Base-by-base conservation (phyloP, 495 filamentous ascomycete species). In the Filosporella fistucella region DNA sequence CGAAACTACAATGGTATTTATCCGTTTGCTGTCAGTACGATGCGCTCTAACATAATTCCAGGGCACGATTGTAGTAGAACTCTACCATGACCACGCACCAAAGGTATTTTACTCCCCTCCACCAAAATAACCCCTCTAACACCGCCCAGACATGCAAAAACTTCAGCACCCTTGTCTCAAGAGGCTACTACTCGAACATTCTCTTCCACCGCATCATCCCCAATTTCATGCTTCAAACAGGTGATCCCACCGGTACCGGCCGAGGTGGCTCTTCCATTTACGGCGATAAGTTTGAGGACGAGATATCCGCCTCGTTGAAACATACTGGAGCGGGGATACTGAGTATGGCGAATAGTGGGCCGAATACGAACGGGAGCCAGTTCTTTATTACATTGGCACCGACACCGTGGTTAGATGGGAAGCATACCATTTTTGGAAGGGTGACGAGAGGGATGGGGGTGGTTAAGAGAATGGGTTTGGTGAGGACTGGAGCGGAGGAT, bases 141-240 rank as follows among this genome's bases (percentile, higher is more conserved):
- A n/a, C n/a, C n/a, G n/a, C n/a, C n/a, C n/a, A n/a, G 66, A 95
- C 94, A 4, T 95, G 90, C 77, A 76, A 77, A 36, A 97, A 97
- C 74, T 97, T 98, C 67, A 57, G 72, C 42, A 86, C 81, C 7
- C 85, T 97, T 35, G 82, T 83, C 14, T 63, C 72, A 37, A 74
- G 89, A 42, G 86, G 88, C 37, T 97, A 95, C 76, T 98, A 95
- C 79, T 80, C 90, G 66, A 66, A 65, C 61, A 73, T 84, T 48
- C 66, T 89, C 63, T 91, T 98, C 79, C 93, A 98, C 74, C 89
- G 93, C 57, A 82, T 98, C 44, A 97, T 97, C 61, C 80, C 87
- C 24, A 82, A 88, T 67, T 98, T 98, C 74, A 97, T 97, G 93
- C 79, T 94, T 49, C 93, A 98, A 71, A 88, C 85, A 41, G 93